Evolutionary conservation across 352 stramenopile genomes (phyloP).

Genomic region (Phytopythium litorale): DNA sequence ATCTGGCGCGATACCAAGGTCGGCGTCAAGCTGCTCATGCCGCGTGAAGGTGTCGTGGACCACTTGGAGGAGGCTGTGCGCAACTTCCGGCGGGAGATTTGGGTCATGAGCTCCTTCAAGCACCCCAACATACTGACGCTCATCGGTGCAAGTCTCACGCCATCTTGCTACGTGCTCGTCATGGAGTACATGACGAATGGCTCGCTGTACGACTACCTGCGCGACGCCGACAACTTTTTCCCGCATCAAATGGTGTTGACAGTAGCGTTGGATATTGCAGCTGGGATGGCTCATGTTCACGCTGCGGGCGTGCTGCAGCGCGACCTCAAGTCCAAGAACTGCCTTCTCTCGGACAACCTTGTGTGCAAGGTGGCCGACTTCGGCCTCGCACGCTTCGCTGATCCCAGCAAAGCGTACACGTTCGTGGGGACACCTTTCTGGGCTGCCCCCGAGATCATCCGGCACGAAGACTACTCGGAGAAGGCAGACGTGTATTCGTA

Average conservation of each 20-base stretch:
- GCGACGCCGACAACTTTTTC: conserved; percentile 72
- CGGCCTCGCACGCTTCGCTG: conserved; percentile 54
- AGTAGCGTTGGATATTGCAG: conserved; percentile 58
- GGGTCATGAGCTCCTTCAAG: conserved; percentile 68
- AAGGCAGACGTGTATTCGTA: conserved; percentile 82
- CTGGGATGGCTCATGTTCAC: conserved; percentile 65
- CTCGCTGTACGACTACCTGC: conserved; percentile 78
- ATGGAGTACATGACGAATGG: conserved; percentile 88
- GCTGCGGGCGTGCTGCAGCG: conserved; percentile 52
- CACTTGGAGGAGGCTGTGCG: conserved; percentile 67
- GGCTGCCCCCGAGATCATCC: conserved; percentile 73
- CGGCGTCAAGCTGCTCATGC: conserved; percentile 76
- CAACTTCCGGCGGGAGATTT: conserved; percentile 80
- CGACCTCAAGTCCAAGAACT: conserved; percentile 82
- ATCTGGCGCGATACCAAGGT: conserved; percentile 76
- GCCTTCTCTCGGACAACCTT: conserved; percentile 68
- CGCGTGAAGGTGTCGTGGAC: conserved; percentile 61
- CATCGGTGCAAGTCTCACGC: conserved; percentile 70
- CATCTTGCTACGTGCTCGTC: conserved; percentile 74
- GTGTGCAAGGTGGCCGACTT: conserved; percentile 78
- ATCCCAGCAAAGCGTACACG: conserved; percentile 34
- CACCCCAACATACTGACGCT: conserved; percentile 77
- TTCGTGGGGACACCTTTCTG: conserved; percentile 80
- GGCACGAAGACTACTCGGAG: conserved; percentile 69
- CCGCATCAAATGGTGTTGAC: conserved; percentile 56